Conservation (phyloP, 805 yeast genomes). For the Nakazawaea ishiwadae region DNA sequence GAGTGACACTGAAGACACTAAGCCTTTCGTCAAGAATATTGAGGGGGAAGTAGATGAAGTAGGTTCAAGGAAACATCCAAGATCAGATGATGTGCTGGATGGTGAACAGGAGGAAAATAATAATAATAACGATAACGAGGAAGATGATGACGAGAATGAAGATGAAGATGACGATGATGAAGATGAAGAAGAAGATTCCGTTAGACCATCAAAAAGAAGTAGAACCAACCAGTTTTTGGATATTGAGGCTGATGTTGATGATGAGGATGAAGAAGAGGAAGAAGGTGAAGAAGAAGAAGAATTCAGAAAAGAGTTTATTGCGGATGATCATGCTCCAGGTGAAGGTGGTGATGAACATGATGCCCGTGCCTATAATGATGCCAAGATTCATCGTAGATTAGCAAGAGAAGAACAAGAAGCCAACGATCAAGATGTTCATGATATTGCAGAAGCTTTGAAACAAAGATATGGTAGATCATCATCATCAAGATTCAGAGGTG, state of each 20-base stretch:
- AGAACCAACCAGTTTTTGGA: slow-evolving; percentile 85
- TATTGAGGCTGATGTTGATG: slow-evolving; percentile 98
- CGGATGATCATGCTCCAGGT: slow-evolving; percentile 66
- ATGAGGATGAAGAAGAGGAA: slow-evolving; percentile 89
- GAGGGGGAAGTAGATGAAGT: slow-evolving; percentile 1
- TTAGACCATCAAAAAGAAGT: slow-evolving; percentile 41
- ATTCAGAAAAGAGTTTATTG: slow-evolving; percentile 75
- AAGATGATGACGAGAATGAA: slow-evolving; percentile 49
- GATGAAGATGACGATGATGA: slow-evolving; percentile 46
- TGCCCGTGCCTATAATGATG: slow-evolving; percentile 40
- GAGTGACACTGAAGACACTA: slow-evolving; percentile 11
- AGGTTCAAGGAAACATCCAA: slow-evolving; percentile 1
- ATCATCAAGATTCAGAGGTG: slow-evolving; percentile 77
- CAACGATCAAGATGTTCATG: slow-evolving; percentile 93
- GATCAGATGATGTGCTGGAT: slow-evolving; percentile 19
- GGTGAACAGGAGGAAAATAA: slow-evolving; percentile 31
- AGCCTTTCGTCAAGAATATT: slow-evolving; percentile 9
- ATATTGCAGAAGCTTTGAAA: slow-evolving; percentile 84
- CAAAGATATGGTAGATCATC: slow-evolving; percentile 89
- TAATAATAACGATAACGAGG: slow-evolving; percentile 39
- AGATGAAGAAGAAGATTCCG: slow-evolving; percentile 52
- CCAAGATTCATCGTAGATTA: slow-evolving; percentile 84
- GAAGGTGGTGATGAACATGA: slow-evolving; percentile 29
- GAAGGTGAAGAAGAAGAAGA: slow-evolving; percentile 93
- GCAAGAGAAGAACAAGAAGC: slow-evolving; percentile 78